A percentile compares a stretch with the other conserved stretches of the same genome.
phyloP scores from a whole-genome alignment of 306 rosid species.

The Lupinus albus region DNA sequence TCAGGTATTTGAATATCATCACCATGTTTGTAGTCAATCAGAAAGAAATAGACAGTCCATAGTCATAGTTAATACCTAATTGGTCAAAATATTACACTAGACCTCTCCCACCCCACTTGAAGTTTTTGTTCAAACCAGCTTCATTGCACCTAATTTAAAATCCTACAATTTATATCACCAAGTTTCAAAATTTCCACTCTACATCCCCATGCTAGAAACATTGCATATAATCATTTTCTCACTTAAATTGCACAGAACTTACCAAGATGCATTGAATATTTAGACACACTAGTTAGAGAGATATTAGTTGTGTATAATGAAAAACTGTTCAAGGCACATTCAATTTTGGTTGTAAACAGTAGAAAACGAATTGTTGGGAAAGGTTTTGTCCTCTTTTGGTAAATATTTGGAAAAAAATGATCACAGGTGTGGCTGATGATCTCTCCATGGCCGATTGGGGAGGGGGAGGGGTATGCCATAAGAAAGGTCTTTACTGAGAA shows the following conservation, averaged over 20 bases:
- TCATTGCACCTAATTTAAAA: constrained; percentile 19
- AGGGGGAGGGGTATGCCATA: too few species aligned
- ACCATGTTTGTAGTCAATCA: neutral
- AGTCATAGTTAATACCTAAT: neutral
- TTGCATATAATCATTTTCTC: constrained; percentile 20
- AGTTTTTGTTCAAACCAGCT: constrained; percentile 29
- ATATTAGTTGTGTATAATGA: constrained; percentile 4
- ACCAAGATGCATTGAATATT: constrained; percentile 25
- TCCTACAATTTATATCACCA: neutral
- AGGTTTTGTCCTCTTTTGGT: constrained; percentile 12
- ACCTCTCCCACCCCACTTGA: neutral
- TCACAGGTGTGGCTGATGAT: neutral
- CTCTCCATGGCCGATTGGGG: too few species aligned
- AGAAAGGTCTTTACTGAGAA: too few species aligned
- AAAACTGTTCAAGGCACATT: constrained; percentile 4
- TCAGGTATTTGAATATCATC: constrained; percentile 65
- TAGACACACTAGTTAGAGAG: constrained; percentile 22
- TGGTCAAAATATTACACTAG: neutral
- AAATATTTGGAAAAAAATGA: constrained; percentile 6
- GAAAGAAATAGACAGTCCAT: neutral
- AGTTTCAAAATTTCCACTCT: constrained; percentile 19
- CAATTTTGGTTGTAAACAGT: constrained; percentile 2
- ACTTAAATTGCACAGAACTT: constrained; percentile 24
- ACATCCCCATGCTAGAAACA: neutral
- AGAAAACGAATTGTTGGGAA: constrained; percentile 8